Base-by-base conservation (phyloP, 495 filamentous ascomycete species). In the Tuber calosporum region DNA sequence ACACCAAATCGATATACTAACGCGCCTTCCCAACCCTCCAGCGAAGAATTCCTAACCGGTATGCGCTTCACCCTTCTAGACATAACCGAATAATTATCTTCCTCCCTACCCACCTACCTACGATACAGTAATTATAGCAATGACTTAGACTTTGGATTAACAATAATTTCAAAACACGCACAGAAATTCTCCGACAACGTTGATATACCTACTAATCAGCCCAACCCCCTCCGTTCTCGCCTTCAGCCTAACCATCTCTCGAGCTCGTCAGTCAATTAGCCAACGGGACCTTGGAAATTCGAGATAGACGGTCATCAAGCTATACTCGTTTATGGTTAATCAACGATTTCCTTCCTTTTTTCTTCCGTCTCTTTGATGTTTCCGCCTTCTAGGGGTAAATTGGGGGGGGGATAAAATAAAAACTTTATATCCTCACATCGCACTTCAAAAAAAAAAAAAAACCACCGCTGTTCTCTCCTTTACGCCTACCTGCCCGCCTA, bases 171-270 rank as follows among this genome's bases (percentile, higher is more conserved):
- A 69, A 69, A 30, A 53, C 48, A 41, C 36, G 40, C 15, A 77
- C 73, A 73, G 80, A 81, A 73, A 81, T 81, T 58, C 79, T 81
- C 66, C 78, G 80, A 42, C 80, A 81, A 66, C 80, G 80, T 69
- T 81, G 75, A 74, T 53, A 42, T 38, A 69, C n/a, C 8, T 34
- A 41, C 8, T 26, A 17, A 30, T 30, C 53, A 26, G 53, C 9
- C 20, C 30, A 62, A 62, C 15, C n/a, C 53, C 17, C 7, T 13
- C 11, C 11, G 11, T 26, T 30, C n/a, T 13, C 53, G n/a, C 53
- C 53, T 17, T 30, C 67, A 34, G 9, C 22, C 45, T 22, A 53
- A 53, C 43, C 67, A 40, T 68, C 22, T 34, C 26, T 37, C 19
- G 20, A 45, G 43, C 7, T 45, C 43, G 19, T 45, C 36, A 39